phyloP scores from a whole-genome alignment of 805 yeast genomes.

The Schizosaccharomyces lindneri region DNA sequence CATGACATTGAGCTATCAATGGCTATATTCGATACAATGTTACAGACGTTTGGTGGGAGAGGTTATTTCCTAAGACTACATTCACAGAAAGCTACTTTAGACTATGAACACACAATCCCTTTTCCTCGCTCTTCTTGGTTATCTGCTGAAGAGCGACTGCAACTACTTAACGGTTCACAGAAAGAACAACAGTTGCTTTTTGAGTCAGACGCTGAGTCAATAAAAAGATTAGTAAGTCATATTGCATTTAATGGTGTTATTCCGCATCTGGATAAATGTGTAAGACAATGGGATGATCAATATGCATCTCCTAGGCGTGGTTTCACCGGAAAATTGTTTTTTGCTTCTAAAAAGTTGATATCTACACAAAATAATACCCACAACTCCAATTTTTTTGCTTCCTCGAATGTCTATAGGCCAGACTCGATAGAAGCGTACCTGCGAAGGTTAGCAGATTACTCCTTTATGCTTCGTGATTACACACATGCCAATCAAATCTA shows the following conservation, averaged over 20 bases:
- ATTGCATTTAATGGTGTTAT: slow-evolving; percentile 26
- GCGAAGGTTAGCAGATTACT: background rate
- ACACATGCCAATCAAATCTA: background rate
- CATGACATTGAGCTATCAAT: slow-evolving; percentile 22
- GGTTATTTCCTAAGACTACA: slow-evolving; percentile 10
- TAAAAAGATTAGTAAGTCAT: slow-evolving; percentile 15
- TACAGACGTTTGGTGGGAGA: slow-evolving; percentile 16
- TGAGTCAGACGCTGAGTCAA: background rate
- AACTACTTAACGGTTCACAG: background rate
- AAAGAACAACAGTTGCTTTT: background rate
- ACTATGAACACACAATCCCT: slow-evolving; percentile 1
- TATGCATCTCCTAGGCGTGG: slow-evolving; percentile 53
- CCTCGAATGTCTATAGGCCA: background rate
- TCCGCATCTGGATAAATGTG: slow-evolving; percentile 67
- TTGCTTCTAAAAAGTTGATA: slow-evolving; percentile 39
- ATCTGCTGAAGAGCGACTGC: slow-evolving; percentile 25
- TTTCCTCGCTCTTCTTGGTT: slow-evolving; percentile 13
- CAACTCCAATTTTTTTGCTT: background rate
- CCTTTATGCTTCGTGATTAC: background rate
- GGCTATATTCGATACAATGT: slow-evolving; percentile 19
- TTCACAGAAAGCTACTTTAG: background rate
- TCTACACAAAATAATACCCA: slow-evolving; percentile 6
- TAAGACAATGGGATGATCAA: slow-evolving; percentile 69
- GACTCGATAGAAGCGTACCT: background rate
- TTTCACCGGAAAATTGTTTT: slow-evolving; percentile 48